These are phyloP conservation scores for Phlebiopsis gigantea DNA, from an alignment of 768 basidiomycete genomes.

Conservation along the genomic window DNA sequence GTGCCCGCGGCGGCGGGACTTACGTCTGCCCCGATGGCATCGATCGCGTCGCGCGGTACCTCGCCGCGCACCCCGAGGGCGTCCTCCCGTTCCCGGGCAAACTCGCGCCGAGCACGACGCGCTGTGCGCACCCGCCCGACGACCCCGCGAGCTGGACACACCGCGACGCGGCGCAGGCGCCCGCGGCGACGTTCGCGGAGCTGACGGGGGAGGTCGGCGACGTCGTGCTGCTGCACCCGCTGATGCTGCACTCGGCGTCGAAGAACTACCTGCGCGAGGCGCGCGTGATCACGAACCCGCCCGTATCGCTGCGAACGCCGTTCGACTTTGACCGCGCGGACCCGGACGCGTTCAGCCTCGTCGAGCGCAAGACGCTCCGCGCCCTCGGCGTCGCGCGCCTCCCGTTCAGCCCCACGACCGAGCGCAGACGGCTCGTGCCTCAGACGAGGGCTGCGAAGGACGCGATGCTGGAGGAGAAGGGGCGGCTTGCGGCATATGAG, in stretches of 20 bases:
- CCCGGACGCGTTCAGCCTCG: slow-evolving; percentile 46
- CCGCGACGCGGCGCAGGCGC: slow-evolving; percentile 35
- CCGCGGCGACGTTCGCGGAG: slow-evolving; percentile 34
- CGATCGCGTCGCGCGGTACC: slow-evolving; percentile 41
- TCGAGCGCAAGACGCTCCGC: slow-evolving; percentile 53
- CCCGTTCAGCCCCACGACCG: slow-evolving; percentile 42
- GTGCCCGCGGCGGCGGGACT: slow-evolving; percentile 50
- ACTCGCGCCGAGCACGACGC: slow-evolving; percentile 42
- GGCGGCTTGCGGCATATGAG: slow-evolving; percentile 24
- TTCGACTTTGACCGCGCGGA: slow-evolving; percentile 46
- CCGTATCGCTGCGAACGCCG: slow-evolving; percentile 48
- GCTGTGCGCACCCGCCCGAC: slow-evolving; percentile 28
- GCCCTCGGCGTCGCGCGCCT: slow-evolving; percentile 44
- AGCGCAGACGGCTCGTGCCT: slow-evolving; percentile 43
- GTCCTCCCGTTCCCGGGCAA: slow-evolving; percentile 40
- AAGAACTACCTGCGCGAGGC: slow-evolving; percentile 52
- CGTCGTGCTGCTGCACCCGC: slow-evolving; percentile 56
- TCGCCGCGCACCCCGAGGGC: slow-evolving; percentile 48
- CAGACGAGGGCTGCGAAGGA: slow-evolving; percentile 37
- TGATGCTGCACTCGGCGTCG: slow-evolving; percentile 62
- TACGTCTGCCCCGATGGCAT: slow-evolving; percentile 57
- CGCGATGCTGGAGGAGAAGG: slow-evolving; percentile 47
- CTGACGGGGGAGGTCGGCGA: slow-evolving; percentile 59
- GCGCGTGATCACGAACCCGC: slow-evolving; percentile 63
- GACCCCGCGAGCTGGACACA: slow-evolving; percentile 43